Evolutionary conservation across 2,329 filamentous ascomycete genomes (phyloP).

Genomic region (Ceratocystis alfenasii): DNA sequence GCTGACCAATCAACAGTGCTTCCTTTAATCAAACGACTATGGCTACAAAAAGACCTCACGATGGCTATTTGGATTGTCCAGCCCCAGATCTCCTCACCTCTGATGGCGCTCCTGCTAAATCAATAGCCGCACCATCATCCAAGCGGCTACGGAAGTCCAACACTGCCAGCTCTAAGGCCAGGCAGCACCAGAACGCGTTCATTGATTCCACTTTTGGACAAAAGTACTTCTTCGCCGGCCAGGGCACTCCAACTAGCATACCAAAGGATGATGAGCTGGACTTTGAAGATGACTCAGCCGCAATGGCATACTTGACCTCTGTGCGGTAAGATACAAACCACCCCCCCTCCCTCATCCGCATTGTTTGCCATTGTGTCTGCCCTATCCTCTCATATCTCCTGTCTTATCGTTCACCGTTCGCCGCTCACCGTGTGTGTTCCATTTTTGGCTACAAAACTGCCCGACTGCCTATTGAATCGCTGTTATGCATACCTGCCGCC

Average conservation of each 20-base stretch:
- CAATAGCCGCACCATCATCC: not conserved
- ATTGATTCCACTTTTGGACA: constrained; percentile 59
- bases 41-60: constrained; percentile 17
- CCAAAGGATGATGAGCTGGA: constrained; percentile 47
- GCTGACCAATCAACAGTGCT: too few species aligned
- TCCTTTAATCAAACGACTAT: constrained; percentile 4
- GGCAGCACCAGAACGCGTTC: constrained; percentile 34
- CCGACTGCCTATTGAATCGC: not conserved
- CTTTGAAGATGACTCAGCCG: constrained; percentile 56
- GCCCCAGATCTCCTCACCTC: not conserved
- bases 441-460: not conserved
- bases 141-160: constrained; percentile 15
- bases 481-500: too few species aligned
- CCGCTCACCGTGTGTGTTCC: not conserved
- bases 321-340: constrained; percentile 46
- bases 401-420: constrained; percentile 13
- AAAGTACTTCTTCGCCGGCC: constrained; percentile 57
- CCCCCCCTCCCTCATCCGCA: too few species aligned
- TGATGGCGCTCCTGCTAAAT: not conserved
- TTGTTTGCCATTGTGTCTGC: too few species aligned
- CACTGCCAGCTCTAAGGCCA: constrained; percentile 33
- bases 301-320: constrained; percentile 56
- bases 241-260: constrained; percentile 38
- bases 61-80: not conserved
- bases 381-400: too few species aligned